A percentile compares a stretch with the other conserved stretches of the same genome.
Conservation (phyloP, 805 yeast genomes). For the Metschnikowia lochheadii region DNA sequence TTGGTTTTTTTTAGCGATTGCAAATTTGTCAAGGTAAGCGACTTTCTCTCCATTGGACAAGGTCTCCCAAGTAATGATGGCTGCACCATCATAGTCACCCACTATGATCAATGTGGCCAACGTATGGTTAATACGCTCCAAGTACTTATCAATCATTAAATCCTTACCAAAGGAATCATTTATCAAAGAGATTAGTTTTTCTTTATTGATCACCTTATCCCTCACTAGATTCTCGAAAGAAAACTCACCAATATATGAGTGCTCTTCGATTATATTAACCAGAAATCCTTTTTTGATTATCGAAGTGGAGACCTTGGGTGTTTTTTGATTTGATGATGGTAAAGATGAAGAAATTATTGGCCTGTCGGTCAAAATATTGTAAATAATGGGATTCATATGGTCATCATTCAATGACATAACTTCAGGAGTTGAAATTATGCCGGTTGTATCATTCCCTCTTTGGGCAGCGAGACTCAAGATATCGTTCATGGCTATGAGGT, state of each 20-base stretch:
- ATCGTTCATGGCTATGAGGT: conserved; percentile 61
- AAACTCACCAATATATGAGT: conserved; percentile 30
- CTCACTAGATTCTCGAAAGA: conserved; percentile 37
- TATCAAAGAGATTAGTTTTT: conserved; percentile 55
- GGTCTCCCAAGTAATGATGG: conserved; percentile 81
- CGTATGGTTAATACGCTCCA: conserved; percentile 57
- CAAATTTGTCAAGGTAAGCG: conserved; percentile 91
- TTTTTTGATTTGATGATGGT: conserved; percentile 56
- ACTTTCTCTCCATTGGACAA: conserved; percentile 32
- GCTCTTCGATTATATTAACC: conserved; percentile 40
- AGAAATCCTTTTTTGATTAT: conserved; percentile 73
- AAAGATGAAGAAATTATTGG: conserved; percentile 87
- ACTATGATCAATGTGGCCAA: conserved; percentile 79
- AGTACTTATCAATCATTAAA: conserved; percentile 63
- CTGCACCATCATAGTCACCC: conserved; percentile 95
- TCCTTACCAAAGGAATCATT: conserved; percentile 74
- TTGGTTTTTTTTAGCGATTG: conserved; percentile 77
- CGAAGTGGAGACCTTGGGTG: conserved; percentile 68
- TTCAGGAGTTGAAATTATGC: conserved; percentile 79
- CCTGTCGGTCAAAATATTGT: conserved; percentile 87
- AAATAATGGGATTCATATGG: conserved; percentile 77
- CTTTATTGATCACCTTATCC: conserved; percentile 46
- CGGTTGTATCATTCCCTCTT: conserved; percentile 52
- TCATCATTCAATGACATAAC: conserved; percentile 56
- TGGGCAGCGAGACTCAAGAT: conserved; percentile 50